Evolutionary conservation across 2,329 filamentous ascomycete genomes (phyloP), one percentile per base, ranked within the genome.

Genomic region (Alternaria dauci): DNA sequence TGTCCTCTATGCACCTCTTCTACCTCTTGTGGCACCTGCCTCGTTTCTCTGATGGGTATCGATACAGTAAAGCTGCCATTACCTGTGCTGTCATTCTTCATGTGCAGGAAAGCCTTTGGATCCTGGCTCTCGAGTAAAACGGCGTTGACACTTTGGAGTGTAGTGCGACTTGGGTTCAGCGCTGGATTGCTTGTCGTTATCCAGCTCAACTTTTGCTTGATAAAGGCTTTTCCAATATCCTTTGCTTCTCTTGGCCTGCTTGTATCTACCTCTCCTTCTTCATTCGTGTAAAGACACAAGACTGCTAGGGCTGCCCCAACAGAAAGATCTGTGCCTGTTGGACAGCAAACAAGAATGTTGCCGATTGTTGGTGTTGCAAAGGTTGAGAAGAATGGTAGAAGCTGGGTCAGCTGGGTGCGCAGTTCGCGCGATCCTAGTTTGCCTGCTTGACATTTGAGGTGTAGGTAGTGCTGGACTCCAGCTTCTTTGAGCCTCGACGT

Each of bases 81-180:
- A 25, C 36, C 4, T 1, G 16, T 28, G 16, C n/a, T 16, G 26
- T 39, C 44, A 18, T 3, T 20, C 4, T 20, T 56, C 9, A 20
- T 20, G 43, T 53, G 44, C 20, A 28, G 23, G n/a, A 7, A 9
- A 8, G 53, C 44, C 59, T 57, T 62, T 34, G 44, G 55, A 16
- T 62, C 48, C 9, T 58, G 43, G 12, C 42, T 58, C 41, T 62
- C 14, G 88, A 98, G 94, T 52, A 98, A 80, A 71, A 92, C 96
- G 56, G 91, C 91, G 78, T 98, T 97, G 5, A 98, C 90, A 68
- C 92, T 94, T 78, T 97, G 94, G 38, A 98, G 81, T 0, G 94
- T 97, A 23, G 91, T 86, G 36, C 95, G 85, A 63, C 89, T 94
- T 0, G 94, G 94, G 74, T 96, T 96, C 2, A 90, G 91, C 67